Percentiles rank a stretch among this genome's conserved stretches.
Evolutionary conservation across 2,329 filamentous ascomycete genomes (phyloP).

Genomic region (Paraconiothyrium sp.): DNA sequence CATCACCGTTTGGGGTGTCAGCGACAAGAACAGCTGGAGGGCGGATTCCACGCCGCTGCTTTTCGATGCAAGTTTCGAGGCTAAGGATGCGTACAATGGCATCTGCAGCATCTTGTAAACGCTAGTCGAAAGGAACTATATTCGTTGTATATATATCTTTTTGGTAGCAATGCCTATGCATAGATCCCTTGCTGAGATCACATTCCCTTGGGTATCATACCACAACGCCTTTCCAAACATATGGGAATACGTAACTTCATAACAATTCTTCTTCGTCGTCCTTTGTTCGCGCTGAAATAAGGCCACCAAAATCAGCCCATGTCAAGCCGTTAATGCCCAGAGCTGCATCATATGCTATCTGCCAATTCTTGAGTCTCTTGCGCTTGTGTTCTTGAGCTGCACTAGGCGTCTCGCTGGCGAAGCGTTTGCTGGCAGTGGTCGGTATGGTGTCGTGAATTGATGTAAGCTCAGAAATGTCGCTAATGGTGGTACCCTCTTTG

Average conservation of each 20-base stretch:
- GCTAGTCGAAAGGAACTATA: no score
- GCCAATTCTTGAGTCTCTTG: constrained; percentile 24
- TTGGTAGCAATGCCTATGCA: constrained; percentile 3
- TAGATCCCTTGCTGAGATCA: background rate
- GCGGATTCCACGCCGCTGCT: constrained; percentile 49
- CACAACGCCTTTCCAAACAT: background rate
- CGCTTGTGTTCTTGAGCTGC: constrained; percentile 12
- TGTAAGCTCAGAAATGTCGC: background rate
- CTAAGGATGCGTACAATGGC: constrained; percentile 53
- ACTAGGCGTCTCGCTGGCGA: background rate
- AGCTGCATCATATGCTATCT: constrained; percentile 42
- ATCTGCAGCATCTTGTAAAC: constrained; percentile 29
- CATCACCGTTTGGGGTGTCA: constrained; percentile 69
- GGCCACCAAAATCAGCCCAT: constrained; percentile 53
- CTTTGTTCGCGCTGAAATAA: constrained; percentile 50
- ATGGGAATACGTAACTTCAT: constrained; percentile 13
- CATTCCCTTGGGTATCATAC: constrained; percentile 9
- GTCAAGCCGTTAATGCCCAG: constrained; percentile 47
- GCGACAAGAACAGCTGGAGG: constrained; percentile 57
- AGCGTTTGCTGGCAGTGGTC: background rate
- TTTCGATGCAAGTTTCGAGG: constrained; percentile 53
- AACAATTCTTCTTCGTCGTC: constrained; percentile 36
- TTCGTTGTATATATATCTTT: constrained; percentile 6
- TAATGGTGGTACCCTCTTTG: background rate
- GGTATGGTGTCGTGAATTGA: background rate